Conservation (phyloP, 352 stramenopile genomes). For the Globisporangium cystogenes region DNA sequence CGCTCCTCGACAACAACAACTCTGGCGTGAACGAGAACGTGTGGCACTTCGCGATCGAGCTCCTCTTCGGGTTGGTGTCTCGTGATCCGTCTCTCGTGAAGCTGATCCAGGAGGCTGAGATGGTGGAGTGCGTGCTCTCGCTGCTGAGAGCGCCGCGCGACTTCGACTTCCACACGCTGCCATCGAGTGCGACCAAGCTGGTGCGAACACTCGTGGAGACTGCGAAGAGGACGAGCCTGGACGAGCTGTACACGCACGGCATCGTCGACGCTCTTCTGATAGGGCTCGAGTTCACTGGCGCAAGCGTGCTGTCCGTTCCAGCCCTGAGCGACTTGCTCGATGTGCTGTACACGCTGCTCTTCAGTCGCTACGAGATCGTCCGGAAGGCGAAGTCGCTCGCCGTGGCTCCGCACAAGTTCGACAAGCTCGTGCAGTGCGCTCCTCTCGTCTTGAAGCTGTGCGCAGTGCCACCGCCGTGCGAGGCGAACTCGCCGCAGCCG, state of each 20-base stretch:
- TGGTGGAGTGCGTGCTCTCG: constrained; percentile 20
- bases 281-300: constrained; percentile 20
- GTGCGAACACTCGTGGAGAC: constrained; percentile 26
- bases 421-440: constrained; percentile 19
- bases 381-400: constrained; percentile 9
- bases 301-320: constrained; percentile 1
- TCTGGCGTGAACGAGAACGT: constrained; percentile 28
- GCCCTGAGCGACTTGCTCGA: constrained; percentile 25
- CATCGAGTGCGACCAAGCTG: constrained; percentile 26
- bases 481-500: constrained; percentile 9
- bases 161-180: constrained; percentile 21
- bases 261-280: constrained; percentile 20
- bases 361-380: constrained; percentile 24
- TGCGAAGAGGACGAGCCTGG: constrained; percentile 3
- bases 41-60: constrained; percentile 41
- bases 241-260: constrained; percentile 27
- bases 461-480: constrained; percentile 3
- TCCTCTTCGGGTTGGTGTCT: constrained; percentile 40
- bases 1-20: constrained; percentile 12
- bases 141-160: constrained; percentile 26
- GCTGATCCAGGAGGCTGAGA: constrained; percentile 12
- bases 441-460: constrained; percentile 36
- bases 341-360: constrained; percentile 30
- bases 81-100: constrained; percentile 23
- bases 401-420: constrained; percentile 16